Conservation (phyloP, 164 flowering plant genomes). For the Dillenia suffruticosa region DNA sequence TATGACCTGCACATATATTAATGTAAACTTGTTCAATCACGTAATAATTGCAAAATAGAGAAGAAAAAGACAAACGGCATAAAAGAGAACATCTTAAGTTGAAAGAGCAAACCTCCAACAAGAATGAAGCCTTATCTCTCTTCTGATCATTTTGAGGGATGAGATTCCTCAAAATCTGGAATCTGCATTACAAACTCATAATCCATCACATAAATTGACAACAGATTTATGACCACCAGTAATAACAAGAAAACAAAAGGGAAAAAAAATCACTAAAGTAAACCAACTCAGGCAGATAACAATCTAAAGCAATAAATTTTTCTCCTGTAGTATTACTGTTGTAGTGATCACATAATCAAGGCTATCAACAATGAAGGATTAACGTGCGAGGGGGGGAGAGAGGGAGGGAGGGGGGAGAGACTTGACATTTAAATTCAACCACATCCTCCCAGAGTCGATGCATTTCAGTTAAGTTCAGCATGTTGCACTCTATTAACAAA, state of each 20-base stretch:
- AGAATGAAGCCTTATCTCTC: conserved; percentile 59
- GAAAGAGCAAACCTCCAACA: conserved; percentile 42
- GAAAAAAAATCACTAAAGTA: no score
- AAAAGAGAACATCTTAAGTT: background rate
- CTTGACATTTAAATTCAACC: no score
- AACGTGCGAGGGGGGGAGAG: background rate
- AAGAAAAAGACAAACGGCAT: background rate
- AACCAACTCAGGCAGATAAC: background rate
- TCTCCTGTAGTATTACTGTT: background rate
- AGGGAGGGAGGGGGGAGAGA: no score
- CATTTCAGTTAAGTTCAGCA: no score
- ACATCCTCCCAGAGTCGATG: no score
- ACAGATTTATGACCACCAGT: background rate
- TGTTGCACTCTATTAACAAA: no score
- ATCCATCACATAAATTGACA: background rate
- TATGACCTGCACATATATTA: conserved; percentile 55
- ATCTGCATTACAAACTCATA: conserved; percentile 36
- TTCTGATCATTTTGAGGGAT: conserved; percentile 68
- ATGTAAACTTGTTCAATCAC: no score
- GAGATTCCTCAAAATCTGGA: conserved; percentile 57
- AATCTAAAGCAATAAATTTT: background rate
- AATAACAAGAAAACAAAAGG: background rate
- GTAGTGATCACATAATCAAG: background rate
- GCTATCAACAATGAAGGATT: background rate
- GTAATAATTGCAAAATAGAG: background rate